Base-by-base conservation (phyloP, 2,329 filamentous ascomycete genomes). In the Exophiala aquamarina region DNA sequence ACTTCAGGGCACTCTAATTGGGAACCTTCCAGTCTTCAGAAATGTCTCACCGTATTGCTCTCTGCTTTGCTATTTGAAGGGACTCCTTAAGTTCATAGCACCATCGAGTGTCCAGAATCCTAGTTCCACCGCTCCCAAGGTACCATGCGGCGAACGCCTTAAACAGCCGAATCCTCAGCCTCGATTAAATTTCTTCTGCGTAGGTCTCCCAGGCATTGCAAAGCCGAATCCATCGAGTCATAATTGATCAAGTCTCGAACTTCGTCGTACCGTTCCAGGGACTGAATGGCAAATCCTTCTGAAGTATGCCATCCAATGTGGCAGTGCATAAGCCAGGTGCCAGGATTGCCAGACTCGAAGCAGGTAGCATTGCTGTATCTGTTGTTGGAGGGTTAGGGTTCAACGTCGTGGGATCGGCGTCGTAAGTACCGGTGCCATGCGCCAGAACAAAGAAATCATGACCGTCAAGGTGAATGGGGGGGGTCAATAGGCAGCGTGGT, bases 261-360 rank as follows among this genome's bases (percentile, higher is more conserved):
- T 37, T 67, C 61, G n/a, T 46, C 42, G 28, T 59, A 50, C 13
- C 59, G 46, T 43, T 68, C 65, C 8, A 67, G 29, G 41, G 68
- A 62, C 51, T 68, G 63, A 23, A 65, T 26, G 7, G 62, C 60
- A 35, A 67, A 63, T 0, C 64, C 64, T 14, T 63, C 56, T 13
- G 48, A 42, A 2, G 59, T 44, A 50, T 64, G 61, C 52, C 56
- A 63, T 13, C 55, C 63, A 31, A 66, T 62, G 54, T 66, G 63
- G 41, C 62, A 66, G 47, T 67, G 63, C 60, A 66, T 63, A 21
- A 66, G 41, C 65, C 65, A 67, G 2, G 54, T 61, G 3, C 69
- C 69, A 2, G 69, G 69, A 44, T 72, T 72, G 49, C 72, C 66
- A 11, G 64, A 68, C 45, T 63, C 52, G 52, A 71, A 72, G 56